Evolutionary conservation across 345 rosid species (phyloP).

Genomic region (Psidium guajava): DNA sequence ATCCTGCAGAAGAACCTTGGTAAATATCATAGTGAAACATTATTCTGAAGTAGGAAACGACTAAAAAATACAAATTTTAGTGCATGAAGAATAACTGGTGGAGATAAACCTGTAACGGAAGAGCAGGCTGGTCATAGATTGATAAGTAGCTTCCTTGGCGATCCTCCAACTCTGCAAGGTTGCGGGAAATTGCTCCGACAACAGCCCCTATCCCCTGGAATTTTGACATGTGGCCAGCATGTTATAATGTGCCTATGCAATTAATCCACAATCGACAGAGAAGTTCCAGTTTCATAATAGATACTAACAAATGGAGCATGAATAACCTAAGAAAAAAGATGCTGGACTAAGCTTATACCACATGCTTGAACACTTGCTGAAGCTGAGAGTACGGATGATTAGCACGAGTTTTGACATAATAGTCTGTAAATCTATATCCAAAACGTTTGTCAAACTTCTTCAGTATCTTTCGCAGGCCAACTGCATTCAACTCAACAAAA

Average conservation of each 20-base stretch:
- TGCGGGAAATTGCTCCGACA: conserved; percentile 95
- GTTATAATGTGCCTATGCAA: neutral
- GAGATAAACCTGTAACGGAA: conserved; percentile 64
- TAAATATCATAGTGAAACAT: conserved; percentile 2
- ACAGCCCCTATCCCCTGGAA: conserved; percentile 95
- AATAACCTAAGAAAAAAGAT: neutral
- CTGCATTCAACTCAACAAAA: conserved; percentile 90
- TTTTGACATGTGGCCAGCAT: neutral
- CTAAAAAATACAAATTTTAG: neutral
- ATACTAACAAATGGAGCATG: neutral
- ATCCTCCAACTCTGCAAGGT: conserved; percentile 93
- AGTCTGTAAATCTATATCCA: conserved; percentile 88
- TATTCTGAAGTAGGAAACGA: neutral
- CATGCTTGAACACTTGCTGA: conserved; percentile 97
- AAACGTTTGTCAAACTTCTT: conserved; percentile 97
- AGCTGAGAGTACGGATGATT: conserved; percentile 98
- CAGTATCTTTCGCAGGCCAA: conserved; percentile 90
- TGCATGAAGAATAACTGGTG: neutral
- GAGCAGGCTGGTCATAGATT: conserved; percentile 82
- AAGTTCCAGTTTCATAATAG: neutral
- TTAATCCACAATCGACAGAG: neutral
- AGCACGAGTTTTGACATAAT: conserved; percentile 93
- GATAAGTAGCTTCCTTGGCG: conserved; percentile 94
- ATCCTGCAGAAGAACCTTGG: conserved; percentile 40
- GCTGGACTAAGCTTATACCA: conserved; percentile 37